These are phyloP conservation scores for Trichaptum fuscoviolaceum DNA, from an alignment of 768 basidiomycete genomes.

Conservation along the genomic window DNA sequence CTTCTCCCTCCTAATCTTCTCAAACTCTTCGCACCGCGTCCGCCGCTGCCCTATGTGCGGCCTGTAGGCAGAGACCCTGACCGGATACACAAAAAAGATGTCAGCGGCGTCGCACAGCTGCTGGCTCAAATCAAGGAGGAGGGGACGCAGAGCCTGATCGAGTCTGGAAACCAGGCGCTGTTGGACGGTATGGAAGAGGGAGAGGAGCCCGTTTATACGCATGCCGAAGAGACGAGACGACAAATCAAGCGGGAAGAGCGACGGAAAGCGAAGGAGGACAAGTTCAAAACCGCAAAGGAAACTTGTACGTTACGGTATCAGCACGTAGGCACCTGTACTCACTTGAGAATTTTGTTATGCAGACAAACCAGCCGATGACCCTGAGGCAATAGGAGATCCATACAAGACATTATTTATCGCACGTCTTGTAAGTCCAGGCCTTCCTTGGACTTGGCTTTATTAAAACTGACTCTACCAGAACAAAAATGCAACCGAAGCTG, in stretches of 20 bases:
- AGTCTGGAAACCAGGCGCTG: constrained; percentile 37
- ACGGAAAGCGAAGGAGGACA: constrained; percentile 69
- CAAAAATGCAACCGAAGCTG: constrained; percentile 86
- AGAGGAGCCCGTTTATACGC: constrained; percentile 75
- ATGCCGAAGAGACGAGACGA: constrained; percentile 77
- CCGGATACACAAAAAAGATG: constrained; percentile 60
- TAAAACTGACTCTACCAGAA: constrained; percentile 46
- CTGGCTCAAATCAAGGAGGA: constrained; percentile 73
- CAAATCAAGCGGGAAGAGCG: constrained; percentile 74
- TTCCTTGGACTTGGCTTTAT: constrained; percentile 3
- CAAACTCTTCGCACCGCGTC: constrained; percentile 93
- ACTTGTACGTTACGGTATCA: constrained; percentile 54
- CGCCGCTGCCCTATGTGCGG: constrained; percentile 80
- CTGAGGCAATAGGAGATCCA: constrained; percentile 90
- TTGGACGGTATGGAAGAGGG: constrained; percentile 75
- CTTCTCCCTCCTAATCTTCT: constrained; percentile 93
- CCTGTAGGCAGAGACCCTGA: constrained; percentile 83
- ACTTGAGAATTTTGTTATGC: constrained; percentile 10
- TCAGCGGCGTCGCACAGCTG: constrained; percentile 72
- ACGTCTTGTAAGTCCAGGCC: constrained; percentile 55
- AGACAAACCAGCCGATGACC: constrained; percentile 93
- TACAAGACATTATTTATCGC: constrained; percentile 98
- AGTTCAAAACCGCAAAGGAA: constrained; percentile 77
- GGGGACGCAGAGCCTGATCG: constrained; percentile 61
- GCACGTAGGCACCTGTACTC: constrained; percentile 8